Base-by-base conservation (phyloP, 805 yeast genomes). In the Monosporozyma unispora region DNA sequence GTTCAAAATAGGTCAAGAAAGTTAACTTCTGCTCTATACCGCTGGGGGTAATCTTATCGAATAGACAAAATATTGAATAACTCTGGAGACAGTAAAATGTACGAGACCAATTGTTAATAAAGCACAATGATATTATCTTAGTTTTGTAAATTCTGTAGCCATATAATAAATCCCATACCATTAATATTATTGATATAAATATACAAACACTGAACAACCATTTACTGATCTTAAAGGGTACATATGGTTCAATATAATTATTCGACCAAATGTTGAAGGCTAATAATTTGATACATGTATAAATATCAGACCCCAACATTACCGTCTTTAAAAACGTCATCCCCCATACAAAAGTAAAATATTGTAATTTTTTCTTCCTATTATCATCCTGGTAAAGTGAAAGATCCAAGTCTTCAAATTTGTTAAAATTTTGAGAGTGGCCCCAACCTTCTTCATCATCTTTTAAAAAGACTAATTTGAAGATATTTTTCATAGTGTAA, bases 181-280 rank as follows among this genome's bases (percentile, higher is more conserved):
- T 58, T 23, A 84, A 68, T 3, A 76, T 66, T 45, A 86, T 70
- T 9, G 91, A 83, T 48, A 85, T 76, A 11, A 88, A 74, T 52
- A 88, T 88, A 63, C 96, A 88, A 3, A 83, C 87, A 18, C 84
- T 79, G 60, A 84, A 84, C n/a, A 84, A 68, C 91, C 91, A 84
- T 60, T 70, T 78, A 51, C 72, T 76, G 50, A 75, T 79, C 61
- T 58, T 76, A 52, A 76, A 73, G 0, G 81, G 70, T 3, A 78
- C 62, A 52, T 62, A 70, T 4, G 82, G 81, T 48, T 70, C 59
- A 28, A 74, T 65, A 47, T 76, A 74, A 42, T 72, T 66, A 4
- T 79, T 72, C 3, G 82, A 74, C 91, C 91, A 84, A 44, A 77
- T 71, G 59, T 84, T 77, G 63, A 82, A 81, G 1, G 84, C 93